Evolutionary conservation across 768 basidiomycete species (phyloP), one percentile per base, ranked within the genome.

Genomic region (Suillus fuscotomentosus): DNA sequence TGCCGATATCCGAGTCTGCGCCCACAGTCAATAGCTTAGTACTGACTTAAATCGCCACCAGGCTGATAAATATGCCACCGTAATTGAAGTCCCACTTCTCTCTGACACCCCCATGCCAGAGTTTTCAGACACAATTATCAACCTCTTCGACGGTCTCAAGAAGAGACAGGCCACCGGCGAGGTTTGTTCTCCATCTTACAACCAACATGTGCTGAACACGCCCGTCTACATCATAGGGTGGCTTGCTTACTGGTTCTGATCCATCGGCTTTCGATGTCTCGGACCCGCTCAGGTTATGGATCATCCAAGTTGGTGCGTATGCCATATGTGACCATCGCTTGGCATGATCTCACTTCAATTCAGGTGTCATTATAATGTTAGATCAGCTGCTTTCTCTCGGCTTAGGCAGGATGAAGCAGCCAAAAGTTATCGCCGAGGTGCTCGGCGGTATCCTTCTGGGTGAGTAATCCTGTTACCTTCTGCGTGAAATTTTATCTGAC

Each of bases 391-490:
- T 98, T 11, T 82, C 86, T 0, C 75, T 91, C 22, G 63, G 84
- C 60, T 81, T 97, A 24, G 75, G 79, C 9, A 87, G 83, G 62
- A 86, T 97, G 42, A 87, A 86, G 41, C 96, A 98, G 71, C 97
- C 97, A 2, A 83, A 89, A n/a, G 96, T 98, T 65, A 94, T 97
- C 60, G 88, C 95, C 48, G 96, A 98, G 74, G 90, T 97, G 65
- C 86, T 98, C 62, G 94, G 89, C 0, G 97, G 97, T 24, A 88
- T 99, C 67, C 70, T 98, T 24, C 83, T 98, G 13, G 95, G 95
- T 48, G 53, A 27, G 17, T 22, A 78, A 77, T 0, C 78, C 11
- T 14, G 3, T 47, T 14, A 2, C 15, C 1, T 93, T 50, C n/a
- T 3, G 34, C 56, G 14, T 38, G 9, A 39, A 5, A 20, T 31